Evolutionary conservation across 805 yeast genomes (phyloP).

Genomic region (Kuraishia cidri): DNA sequence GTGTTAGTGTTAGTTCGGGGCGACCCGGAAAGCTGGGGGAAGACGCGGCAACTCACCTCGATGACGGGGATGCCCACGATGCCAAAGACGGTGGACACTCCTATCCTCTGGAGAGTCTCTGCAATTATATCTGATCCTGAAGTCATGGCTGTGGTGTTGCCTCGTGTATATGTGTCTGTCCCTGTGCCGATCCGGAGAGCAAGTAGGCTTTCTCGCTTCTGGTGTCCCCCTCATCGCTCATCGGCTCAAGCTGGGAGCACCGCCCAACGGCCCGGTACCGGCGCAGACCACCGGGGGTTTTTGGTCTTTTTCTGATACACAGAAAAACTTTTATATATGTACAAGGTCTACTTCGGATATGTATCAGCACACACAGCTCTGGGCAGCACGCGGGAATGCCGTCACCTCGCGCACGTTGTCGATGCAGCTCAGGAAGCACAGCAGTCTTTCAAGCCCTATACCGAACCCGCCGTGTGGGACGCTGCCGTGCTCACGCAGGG

Average conservation of each 20-base stretch:
- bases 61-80: conserved; percentile 73
- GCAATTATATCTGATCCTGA: conserved; percentile 43
- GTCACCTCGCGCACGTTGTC: conserved; percentile 82
- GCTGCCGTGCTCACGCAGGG: conserved; percentile 66
- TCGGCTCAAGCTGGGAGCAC: too few relatives aligned
- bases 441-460: conserved; percentile 81
- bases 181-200: too few relatives aligned
- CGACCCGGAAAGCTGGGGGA: background rate
- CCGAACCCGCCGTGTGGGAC: conserved; percentile 98
- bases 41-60: conserved; percentile 25
- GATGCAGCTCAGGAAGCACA: conserved; percentile 63
- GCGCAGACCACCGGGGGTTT: too few relatives aligned
- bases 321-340: too few relatives aligned
- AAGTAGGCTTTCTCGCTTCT: too few relatives aligned
- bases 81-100: conserved; percentile 54
- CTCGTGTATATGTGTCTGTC: too few relatives aligned
- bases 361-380: conserved; percentile 35
- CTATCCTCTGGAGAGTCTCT: conserved; percentile 31
- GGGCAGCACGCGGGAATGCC: conserved; percentile 75
- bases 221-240: too few relatives aligned
- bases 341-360: too few relatives aligned
- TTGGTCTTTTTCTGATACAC: too few relatives aligned
- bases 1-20: background rate
- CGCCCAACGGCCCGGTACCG: too few relatives aligned
- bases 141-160: conserved; percentile 1